Evolutionary conservation across 306 rosid genomes (phyloP), one percentile per base, ranked within the genome.

Genomic region (Lotus japonicus): DNA sequence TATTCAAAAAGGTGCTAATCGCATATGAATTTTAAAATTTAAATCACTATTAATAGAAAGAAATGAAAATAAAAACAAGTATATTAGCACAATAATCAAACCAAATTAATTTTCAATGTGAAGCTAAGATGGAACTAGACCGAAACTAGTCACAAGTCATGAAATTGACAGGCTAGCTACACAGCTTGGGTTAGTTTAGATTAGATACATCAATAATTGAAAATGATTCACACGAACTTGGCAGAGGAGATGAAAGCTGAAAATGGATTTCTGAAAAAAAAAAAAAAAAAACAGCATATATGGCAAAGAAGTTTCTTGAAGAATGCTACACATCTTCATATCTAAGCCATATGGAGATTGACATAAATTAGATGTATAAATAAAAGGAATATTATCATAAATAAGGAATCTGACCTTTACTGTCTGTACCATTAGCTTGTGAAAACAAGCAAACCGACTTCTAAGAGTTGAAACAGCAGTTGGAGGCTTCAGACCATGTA

Each of bases 401-500:
- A 39, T 28, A 57, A 49, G 9, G 58, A 77, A 33, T 42, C 85
- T 71, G 51, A 94, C 98, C 98, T 94, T 88, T 68, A 94, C 41
- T 49, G 75, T 48, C 45, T 88, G 89, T 65, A 90, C 81, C 86
- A 90, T 72, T 62, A 94, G 68, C 68, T 76, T 58, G 65, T 79
- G 85, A 56, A 88, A 85, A 78, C 97, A 74, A 77, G 83, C 77
- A 82, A 83, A 86, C 55, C 95, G 92, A 73, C 83, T 85, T 75
- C 82, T 75, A 54, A 88, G 95, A 62, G 85, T 77, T 26, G 73
- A 45, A 76, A 79, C 54, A 56, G 82, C 85, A 54, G 64, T 73
- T 33, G 97, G 83, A 79, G 92, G 70, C 63, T 86, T 85, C 74
- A 82, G 64, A 72, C 77, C 76, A 55, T 80, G 83, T 53, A 94